Percentiles rank a stretch among this genome's conserved stretches.
phyloP scores from a whole-genome alignment of 352 stramenopile species.

The Phytopythium mirpurense region DNA sequence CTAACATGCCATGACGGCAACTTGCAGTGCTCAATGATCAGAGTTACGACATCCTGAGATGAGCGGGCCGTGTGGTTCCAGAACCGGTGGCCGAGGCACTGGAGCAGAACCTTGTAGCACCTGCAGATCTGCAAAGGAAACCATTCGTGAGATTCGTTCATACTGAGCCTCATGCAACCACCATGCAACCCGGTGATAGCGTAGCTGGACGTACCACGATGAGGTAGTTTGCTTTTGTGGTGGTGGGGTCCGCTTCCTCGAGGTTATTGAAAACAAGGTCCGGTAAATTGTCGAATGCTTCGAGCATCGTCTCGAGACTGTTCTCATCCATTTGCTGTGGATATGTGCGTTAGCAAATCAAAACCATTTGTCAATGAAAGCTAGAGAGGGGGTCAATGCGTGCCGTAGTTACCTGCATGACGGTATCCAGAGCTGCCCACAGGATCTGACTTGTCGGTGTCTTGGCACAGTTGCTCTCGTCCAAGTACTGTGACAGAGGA shows the following conservation, averaged over 20 bases:
- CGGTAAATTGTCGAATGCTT: constrained; percentile 85
- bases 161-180: constrained; percentile 4
- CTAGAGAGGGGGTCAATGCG: neutral
- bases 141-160: too few relatives aligned
- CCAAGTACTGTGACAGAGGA: constrained; percentile 46
- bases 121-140: constrained; percentile 53
- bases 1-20: constrained; percentile 60
- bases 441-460: constrained; percentile 70
- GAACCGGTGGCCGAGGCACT: constrained; percentile 73
- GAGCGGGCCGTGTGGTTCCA: constrained; percentile 81
- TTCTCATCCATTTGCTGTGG: constrained; percentile 72
- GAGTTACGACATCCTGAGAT: constrained; percentile 51
- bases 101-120: constrained; percentile 71
- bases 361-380: neutral
- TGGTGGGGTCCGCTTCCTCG: constrained; percentile 54
- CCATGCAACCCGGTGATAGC: too few relatives aligned
- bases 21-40: constrained; percentile 68
- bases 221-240: constrained; percentile 64
- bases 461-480: constrained; percentile 68
- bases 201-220: constrained; percentile 57
- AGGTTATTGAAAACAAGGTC: constrained; percentile 84
- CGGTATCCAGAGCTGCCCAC: constrained; percentile 75
- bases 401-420: constrained; percentile 63
- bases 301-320: constrained; percentile 70
- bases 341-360: neutral